phyloP scores from a whole-genome alignment of 2,329 filamentous ascomycete species.

The Acrocalymma vagum region DNA sequence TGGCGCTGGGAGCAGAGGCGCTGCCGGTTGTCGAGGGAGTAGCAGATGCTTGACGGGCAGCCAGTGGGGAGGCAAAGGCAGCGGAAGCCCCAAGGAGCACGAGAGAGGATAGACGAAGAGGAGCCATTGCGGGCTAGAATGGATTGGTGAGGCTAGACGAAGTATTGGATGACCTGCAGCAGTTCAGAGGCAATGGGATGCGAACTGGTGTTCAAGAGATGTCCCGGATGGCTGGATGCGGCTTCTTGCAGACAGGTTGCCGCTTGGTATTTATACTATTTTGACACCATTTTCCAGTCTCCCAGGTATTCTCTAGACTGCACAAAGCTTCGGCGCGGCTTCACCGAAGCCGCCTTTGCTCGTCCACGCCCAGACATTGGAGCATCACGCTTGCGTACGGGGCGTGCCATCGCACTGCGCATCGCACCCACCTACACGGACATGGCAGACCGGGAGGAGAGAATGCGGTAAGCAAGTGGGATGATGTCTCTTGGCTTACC shows the following conservation, averaged over 20 bases:
- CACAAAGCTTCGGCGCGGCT: too few relatives aligned
- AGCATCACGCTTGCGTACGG: conserved; percentile 22
- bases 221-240: conserved; percentile 31
- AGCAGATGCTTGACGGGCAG: conserved; percentile 25
- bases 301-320: conserved; percentile 30
- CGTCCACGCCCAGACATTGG: conserved; percentile 18
- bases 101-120: conserved; percentile 25
- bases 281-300: conserved; percentile 1
- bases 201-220: conserved; percentile 25
- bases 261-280: conserved; percentile 31
- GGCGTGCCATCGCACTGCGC: too few relatives aligned
- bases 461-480: too few relatives aligned
- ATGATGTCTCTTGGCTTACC: too few relatives aligned
- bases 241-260: conserved; percentile 14
- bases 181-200: conserved; percentile 11
- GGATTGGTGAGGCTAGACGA: conserved; percentile 8
- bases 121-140: conserved; percentile 27
- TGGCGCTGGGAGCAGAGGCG: conserved; percentile 23
- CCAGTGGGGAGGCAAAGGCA: conserved; percentile 34
- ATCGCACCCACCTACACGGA: too few relatives aligned
- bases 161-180: conserved; percentile 6
- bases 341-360: conserved; percentile 18
- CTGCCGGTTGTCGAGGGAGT: conserved; percentile 31
- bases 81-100: conserved; percentile 36
- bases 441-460: too few relatives aligned